Conservation (phyloP, 2,329 filamentous ascomycete genomes). For the Clonostachys chloroleuca region DNA sequence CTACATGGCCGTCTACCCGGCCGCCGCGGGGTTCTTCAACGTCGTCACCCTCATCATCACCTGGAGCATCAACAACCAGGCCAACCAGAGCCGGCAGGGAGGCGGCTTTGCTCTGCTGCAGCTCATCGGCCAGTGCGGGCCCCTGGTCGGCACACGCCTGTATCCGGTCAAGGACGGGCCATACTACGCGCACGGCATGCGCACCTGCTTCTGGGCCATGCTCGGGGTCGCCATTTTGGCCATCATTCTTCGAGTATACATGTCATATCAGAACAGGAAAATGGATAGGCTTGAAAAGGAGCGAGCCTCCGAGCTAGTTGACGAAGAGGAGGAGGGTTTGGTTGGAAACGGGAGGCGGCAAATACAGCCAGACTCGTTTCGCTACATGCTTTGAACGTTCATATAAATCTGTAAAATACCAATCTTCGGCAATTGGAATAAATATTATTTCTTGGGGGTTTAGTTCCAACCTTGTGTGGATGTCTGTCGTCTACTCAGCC, state of each 20-base stretch:
- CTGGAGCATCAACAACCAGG: conserved; percentile 86
- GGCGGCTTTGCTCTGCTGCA: conserved; percentile 79
- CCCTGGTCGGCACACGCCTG: conserved; percentile 62
- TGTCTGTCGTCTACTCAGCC: no score
- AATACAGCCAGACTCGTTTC: conserved; percentile 22
- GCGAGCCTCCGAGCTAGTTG: conserved; percentile 6
- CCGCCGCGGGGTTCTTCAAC: conserved; percentile 75
- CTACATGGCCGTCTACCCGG: conserved; percentile 76
- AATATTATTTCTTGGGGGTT: no score
- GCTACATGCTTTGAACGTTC: conserved; percentile 37
- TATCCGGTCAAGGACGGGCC: conserved; percentile 58
- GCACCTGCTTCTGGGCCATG: conserved; percentile 60
- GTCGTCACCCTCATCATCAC: conserved; percentile 81
- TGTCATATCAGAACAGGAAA: conserved; percentile 45
- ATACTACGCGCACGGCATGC: conserved; percentile 61
- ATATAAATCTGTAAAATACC: neutral
- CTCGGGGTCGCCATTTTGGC: conserved; percentile 53
- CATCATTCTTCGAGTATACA: conserved; percentile 43
- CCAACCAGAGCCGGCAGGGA: conserved; percentile 63
- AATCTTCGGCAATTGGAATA: neutral
- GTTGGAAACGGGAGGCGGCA: conserved; percentile 21
- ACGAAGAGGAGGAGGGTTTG: conserved; percentile 29
- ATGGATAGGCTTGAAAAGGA: conserved; percentile 28
- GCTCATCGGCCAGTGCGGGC: conserved; percentile 75
- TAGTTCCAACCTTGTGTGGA: no score